phyloP scores from a whole-genome alignment of 1,284 basidiomycete genomes.

The Ustilago bromivora region DNA sequence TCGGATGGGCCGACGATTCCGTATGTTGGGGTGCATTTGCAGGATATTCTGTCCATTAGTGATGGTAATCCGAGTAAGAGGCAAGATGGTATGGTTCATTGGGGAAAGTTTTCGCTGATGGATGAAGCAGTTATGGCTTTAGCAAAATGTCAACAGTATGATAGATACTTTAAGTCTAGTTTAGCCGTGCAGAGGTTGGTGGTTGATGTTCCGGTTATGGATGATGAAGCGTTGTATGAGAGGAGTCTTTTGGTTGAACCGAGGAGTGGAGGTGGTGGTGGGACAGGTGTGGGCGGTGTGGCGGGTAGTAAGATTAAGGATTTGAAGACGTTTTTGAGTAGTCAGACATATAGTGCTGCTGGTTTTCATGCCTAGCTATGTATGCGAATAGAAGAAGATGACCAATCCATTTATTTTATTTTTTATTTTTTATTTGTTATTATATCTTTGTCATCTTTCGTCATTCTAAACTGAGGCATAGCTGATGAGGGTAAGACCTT shows the following conservation, averaged over 20 bases:
- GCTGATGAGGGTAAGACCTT: neutral
- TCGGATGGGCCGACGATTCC: constrained; percentile 60
- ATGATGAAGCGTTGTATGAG: constrained; percentile 61
- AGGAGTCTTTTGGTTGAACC: constrained; percentile 55
- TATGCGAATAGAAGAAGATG: too few relatives aligned
- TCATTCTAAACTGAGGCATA: too few relatives aligned
- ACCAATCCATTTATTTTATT: too few relatives aligned
- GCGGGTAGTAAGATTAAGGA: constrained; percentile 51
- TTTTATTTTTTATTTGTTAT: too few relatives aligned
- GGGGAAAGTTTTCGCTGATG: constrained; percentile 65
- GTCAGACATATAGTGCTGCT: constrained; percentile 3
- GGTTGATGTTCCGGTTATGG: constrained; percentile 55
- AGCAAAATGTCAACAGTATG: constrained; percentile 58
- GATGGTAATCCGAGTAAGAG: constrained; percentile 62
- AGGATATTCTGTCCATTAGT: constrained; percentile 63
- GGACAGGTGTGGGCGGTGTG: neutral
- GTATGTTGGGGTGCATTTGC: constrained; percentile 63
- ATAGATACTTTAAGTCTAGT: constrained; percentile 29
- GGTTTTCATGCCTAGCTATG: neutral
- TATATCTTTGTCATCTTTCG: too few relatives aligned
- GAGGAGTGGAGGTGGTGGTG: constrained; percentile 10
- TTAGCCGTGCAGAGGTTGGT: constrained; percentile 48
- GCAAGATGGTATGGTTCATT: constrained; percentile 60
- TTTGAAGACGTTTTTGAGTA: constrained; percentile 41
- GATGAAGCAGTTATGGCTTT: constrained; percentile 64